Evolutionary conservation across 306 rosid species (phyloP).

Genomic region (Dalbergia oliveri): DNA sequence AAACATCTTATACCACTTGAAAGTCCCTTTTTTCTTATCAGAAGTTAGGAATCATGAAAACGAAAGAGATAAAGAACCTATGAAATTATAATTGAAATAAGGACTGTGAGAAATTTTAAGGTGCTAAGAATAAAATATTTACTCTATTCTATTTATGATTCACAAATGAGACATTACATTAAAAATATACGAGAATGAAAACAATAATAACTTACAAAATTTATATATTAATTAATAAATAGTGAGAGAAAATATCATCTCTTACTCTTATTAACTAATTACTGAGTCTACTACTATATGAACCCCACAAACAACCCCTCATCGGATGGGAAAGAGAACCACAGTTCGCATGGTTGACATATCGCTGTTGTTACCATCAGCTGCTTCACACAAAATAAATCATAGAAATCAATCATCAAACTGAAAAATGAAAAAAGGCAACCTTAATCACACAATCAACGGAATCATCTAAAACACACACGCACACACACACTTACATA

Average conservation of each 20-base stretch:
- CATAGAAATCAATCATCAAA: neutral
- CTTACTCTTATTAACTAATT: too few species aligned
- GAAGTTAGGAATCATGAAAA: slow-evolving; percentile 31
- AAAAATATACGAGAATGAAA: too few species aligned
- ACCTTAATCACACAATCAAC: slow-evolving; percentile 38
- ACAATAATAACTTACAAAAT: too few species aligned
- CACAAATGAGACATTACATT: too few species aligned
- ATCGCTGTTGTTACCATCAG: neutral
- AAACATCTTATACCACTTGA: slow-evolving; percentile 15
- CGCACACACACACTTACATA: neutral
- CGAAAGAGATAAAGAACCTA: neutral
- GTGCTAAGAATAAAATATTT: too few species aligned
- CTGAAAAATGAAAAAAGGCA: neutral
- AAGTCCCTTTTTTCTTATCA: slow-evolving; percentile 9
- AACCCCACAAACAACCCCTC: neutral
- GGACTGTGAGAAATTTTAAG: too few species aligned
- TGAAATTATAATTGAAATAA: neutral
- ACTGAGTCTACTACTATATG: too few species aligned
- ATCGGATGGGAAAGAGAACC: neutral
- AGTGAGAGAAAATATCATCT: too few species aligned
- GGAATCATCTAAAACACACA: neutral
- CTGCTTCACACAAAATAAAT: neutral
- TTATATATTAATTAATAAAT: too few species aligned
- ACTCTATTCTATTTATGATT: too few species aligned
- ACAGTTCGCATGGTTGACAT: neutral